phyloP scores from a whole-genome alignment of 1,284 basidiomycete species.

The Fomitiporia mediterranea region DNA sequence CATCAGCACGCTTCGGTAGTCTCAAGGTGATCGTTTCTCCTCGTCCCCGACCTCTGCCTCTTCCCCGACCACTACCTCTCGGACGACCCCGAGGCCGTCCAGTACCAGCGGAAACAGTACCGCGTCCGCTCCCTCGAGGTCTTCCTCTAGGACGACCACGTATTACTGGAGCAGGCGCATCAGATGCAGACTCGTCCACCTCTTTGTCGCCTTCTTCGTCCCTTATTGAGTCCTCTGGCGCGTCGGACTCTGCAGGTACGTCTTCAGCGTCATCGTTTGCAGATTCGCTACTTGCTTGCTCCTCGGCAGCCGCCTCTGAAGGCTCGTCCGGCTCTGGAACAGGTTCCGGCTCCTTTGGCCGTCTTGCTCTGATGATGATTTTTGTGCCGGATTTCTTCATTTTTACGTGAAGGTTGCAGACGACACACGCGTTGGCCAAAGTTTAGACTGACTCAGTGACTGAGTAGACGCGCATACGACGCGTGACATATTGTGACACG shows the following conservation, averaged over 20 bases:
- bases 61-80: slow-evolving; percentile 24
- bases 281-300: slow-evolving; percentile 21
- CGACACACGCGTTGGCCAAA: neutral
- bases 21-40: slow-evolving; percentile 32
- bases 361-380: slow-evolving; percentile 50
- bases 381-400: slow-evolving; percentile 30
- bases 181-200: slow-evolving; percentile 16
- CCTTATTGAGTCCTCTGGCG: slow-evolving; percentile 14
- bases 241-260: slow-evolving; percentile 20
- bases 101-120: neutral
- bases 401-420: neutral
- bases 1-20: slow-evolving; percentile 37
- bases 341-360: slow-evolving; percentile 29
- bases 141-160: slow-evolving; percentile 41
- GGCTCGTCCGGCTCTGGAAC: slow-evolving; percentile 21
- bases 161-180: slow-evolving; percentile 22
- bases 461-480: neutral
- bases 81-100: slow-evolving; percentile 17
- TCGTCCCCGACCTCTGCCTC: slow-evolving; percentile 43
- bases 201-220: slow-evolving; percentile 24
- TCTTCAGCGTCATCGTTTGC: slow-evolving; percentile 19
- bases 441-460: neutral
- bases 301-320: slow-evolving; percentile 3
- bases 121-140: neutral
- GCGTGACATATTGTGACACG: neutral